These are phyloP conservation scores for Solanum bulbocastanum DNA, from an alignment of 257 asterid species.

Conservation along the genomic window DNA sequence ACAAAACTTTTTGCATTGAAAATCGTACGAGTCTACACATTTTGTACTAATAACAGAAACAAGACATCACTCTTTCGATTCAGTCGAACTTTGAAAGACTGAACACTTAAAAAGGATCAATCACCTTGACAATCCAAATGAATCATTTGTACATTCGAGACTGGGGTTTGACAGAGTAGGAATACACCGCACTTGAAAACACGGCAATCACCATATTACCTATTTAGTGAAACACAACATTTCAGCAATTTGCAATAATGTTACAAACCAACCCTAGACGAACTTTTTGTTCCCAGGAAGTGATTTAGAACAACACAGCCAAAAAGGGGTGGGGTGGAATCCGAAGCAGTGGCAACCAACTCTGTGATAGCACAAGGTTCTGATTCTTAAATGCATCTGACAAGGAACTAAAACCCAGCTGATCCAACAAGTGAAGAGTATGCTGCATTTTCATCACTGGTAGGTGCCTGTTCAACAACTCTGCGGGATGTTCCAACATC, in stretches of 20 bases:
- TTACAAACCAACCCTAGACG: neutral
- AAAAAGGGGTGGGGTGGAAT: neutral
- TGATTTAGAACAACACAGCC: neutral
- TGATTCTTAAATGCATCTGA: neutral
- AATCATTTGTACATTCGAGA: neutral
- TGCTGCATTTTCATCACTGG: constrained; percentile 69
- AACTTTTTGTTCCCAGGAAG: neutral
- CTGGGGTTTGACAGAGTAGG: neutral
- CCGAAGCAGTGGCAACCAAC: neutral
- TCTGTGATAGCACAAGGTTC: neutral
- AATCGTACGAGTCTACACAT: neutral
- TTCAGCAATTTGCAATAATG: neutral
- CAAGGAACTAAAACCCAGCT: constrained; percentile 57
- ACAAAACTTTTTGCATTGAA: neutral
- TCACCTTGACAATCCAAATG: neutral
- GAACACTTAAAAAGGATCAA: neutral
- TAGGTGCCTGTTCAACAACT: constrained; percentile 12
- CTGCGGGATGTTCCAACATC: constrained; percentile 9
- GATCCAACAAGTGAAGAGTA: constrained; percentile 88
- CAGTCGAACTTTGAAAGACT: neutral
- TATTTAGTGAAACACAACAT: neutral
- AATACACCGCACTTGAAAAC: neutral
- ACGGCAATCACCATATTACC: neutral
- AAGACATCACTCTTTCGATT: neutral
- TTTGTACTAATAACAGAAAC: neutral